Evolutionary conservation across 306 rosid species (phyloP).

Genomic region (Corylus heterophylla): DNA sequence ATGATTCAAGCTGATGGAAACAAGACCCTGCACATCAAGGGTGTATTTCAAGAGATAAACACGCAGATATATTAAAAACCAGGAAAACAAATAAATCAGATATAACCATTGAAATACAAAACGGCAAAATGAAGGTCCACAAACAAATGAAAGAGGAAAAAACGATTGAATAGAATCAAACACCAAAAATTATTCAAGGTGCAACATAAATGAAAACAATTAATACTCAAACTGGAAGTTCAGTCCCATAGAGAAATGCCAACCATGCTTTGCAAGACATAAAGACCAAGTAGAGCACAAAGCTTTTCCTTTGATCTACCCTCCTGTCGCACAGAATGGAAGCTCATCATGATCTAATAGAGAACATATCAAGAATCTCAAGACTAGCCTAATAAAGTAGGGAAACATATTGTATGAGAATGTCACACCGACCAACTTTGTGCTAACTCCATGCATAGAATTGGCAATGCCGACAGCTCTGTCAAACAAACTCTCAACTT

Average conservation of each 20-base stretch:
- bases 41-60: conserved; percentile 20
- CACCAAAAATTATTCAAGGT: background rate
- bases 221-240: conserved; percentile 3
- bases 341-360: conserved; percentile 17
- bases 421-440: conserved; percentile 60
- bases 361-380: conserved; percentile 23
- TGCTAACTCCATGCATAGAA: conserved; percentile 63
- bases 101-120: background rate
- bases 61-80: conserved; percentile 3
- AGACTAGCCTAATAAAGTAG: conserved; percentile 19
- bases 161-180: conserved; percentile 9
- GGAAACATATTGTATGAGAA: conserved; percentile 20
- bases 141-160: background rate
- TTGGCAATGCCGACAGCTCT: conserved; percentile 64
- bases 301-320: conserved; percentile 54
- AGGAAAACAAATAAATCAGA: conserved; percentile 5
- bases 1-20: conserved; percentile 53
- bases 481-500: conserved; percentile 46
- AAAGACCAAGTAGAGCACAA: conserved; percentile 68
- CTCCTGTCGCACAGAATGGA: conserved; percentile 48
- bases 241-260: conserved; percentile 15
- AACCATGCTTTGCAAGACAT: conserved; percentile 78
- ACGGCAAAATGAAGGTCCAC: background rate
- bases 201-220: background rate
- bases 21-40: conserved; percentile 61